phyloP scores from a whole-genome alignment of 148 eudicot genomes.

The Euryodendron excelsum region DNA sequence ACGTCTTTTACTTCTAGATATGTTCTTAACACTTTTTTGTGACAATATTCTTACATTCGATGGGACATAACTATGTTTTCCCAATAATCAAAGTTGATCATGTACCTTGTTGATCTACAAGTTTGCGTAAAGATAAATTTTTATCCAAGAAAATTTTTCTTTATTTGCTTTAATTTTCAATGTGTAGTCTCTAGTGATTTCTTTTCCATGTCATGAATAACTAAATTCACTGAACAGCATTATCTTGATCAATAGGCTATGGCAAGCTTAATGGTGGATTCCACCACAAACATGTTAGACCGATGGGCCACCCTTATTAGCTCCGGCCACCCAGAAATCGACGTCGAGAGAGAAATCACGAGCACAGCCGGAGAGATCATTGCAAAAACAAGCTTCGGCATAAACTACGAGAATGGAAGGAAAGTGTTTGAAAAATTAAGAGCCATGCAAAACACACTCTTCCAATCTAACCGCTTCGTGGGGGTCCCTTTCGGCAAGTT shows the following conservation, averaged over 20 bases:
- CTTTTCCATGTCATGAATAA: too few species aligned
- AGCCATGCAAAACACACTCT: constrained; percentile 61
- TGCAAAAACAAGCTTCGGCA: constrained; percentile 78
- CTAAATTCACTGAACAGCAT: not conserved
- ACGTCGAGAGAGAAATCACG: constrained; percentile 70
- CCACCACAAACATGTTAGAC: constrained; percentile 57
- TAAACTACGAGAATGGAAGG: constrained; percentile 47
- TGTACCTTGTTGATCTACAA: too few species aligned
- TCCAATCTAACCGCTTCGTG: constrained; percentile 65
- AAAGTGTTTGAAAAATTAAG: constrained; percentile 53
- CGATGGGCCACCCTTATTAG: constrained; percentile 47
- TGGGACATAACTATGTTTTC: too few species aligned
- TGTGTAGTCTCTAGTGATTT: too few species aligned
- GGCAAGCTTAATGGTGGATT: constrained; percentile 74
- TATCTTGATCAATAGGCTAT: constrained; percentile 50
- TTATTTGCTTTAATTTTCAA: too few species aligned
- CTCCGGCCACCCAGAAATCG: constrained; percentile 50
- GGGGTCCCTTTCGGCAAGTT: constrained; percentile 79
- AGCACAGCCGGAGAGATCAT: constrained; percentile 75
- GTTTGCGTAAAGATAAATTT: too few species aligned
- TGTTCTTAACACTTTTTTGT: too few species aligned
- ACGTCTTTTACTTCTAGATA: too few species aligned
- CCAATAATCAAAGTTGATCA: too few species aligned
- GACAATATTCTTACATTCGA: too few species aligned
- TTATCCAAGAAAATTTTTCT: too few species aligned